A percentile compares a stretch with the other conserved stretches of the same genome.
phyloP scores from a whole-genome alignment of 2,329 filamentous ascomycete genomes.

The Colletotrichum sidae region DNA sequence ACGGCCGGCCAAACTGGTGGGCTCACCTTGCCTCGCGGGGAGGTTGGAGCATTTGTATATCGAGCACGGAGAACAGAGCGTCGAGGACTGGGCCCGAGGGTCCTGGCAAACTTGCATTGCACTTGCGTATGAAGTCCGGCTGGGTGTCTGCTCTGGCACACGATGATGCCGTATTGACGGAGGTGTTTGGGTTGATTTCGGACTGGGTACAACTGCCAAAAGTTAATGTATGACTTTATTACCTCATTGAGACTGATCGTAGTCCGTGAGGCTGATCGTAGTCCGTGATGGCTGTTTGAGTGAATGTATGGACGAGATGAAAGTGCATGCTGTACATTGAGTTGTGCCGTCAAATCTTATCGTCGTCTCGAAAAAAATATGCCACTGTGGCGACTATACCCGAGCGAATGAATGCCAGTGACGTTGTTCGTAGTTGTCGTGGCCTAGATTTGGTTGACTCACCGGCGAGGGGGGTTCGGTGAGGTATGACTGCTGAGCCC shows the following conservation, averaged over 20 bases:
- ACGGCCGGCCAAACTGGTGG: slow-evolving; percentile 31
- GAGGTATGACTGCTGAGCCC: too few relatives aligned
- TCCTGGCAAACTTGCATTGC: slow-evolving; percentile 1
- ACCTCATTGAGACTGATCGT: neutral
- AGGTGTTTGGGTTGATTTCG: slow-evolving; percentile 7
- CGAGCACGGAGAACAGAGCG: slow-evolving; percentile 26
- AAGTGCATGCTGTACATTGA: neutral
- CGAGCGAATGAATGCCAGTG: neutral
- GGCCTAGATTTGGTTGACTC: neutral
- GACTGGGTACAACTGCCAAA: slow-evolving; percentile 11
- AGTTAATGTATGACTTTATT: slow-evolving; percentile 15
- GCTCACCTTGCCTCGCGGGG: slow-evolving; percentile 16
- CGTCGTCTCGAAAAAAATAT: neutral
- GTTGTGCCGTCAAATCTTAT: neutral
- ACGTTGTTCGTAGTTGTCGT: neutral
- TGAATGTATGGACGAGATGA: too few relatives aligned
- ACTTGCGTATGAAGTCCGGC: neutral
- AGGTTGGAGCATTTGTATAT: slow-evolving; percentile 36
- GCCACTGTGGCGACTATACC: too few relatives aligned
- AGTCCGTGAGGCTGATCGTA: neutral
- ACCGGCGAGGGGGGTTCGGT: neutral
- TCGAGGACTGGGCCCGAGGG: slow-evolving; percentile 14
- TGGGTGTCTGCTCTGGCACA: neutral
- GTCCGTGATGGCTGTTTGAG: too few relatives aligned
- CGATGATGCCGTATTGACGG: slow-evolving; percentile 2